Conservation (phyloP, 768 basidiomycete species). For the Boletus reticulatus region DNA sequence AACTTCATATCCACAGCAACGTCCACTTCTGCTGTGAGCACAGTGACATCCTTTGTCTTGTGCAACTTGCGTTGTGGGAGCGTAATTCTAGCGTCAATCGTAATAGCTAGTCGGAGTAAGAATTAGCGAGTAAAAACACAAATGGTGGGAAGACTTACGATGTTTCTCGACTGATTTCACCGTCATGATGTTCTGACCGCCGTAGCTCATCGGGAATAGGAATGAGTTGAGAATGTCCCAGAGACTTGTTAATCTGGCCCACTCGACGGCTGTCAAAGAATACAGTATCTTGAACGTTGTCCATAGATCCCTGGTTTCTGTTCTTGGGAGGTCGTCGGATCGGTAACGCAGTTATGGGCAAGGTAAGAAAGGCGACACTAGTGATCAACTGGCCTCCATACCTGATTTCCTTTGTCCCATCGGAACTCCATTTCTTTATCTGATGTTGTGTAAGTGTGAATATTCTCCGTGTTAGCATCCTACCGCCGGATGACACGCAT, state of each 20-base stretch:
- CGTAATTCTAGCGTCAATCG: neutral
- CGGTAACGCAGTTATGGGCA: neutral
- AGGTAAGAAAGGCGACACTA: neutral
- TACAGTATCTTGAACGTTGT: slow-evolving; percentile 85
- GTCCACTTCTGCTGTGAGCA: too few relatives aligned
- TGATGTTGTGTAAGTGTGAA: neutral
- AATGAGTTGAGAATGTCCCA: slow-evolving; percentile 46
- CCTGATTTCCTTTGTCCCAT: neutral
- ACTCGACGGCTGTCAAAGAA: slow-evolving; percentile 75
- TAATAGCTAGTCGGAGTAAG: neutral
- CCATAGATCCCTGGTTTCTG: slow-evolving; percentile 45
- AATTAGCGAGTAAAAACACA: neutral
- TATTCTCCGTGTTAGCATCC: neutral
- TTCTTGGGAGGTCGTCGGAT: neutral
- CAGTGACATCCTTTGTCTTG: too few relatives aligned
- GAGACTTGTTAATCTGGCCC: slow-evolving; percentile 57
- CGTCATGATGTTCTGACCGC: slow-evolving; percentile 58
- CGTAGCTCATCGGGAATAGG: slow-evolving; percentile 54
- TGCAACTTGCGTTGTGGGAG: neutral
- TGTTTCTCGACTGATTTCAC: slow-evolving; percentile 34
- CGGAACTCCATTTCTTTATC: neutral
- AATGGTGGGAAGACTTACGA: neutral
- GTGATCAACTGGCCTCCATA: neutral
- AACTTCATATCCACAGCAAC: neutral
- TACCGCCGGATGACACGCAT: slow-evolving; percentile 72